Evolutionary conservation across 106 monocot genomes (phyloP).

Genomic region (Agapanthus africanus): DNA sequence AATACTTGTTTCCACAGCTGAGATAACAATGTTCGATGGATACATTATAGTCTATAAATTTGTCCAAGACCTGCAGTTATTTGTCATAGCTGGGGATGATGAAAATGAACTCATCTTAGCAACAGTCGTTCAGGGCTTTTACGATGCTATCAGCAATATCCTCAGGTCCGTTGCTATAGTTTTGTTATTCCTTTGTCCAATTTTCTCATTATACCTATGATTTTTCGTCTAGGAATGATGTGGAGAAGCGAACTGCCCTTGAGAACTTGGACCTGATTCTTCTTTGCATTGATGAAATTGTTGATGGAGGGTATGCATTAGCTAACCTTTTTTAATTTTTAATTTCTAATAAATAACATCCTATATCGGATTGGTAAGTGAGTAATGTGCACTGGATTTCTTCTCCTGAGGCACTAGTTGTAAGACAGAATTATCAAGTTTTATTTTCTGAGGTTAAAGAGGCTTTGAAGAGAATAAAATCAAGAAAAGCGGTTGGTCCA

Average conservation of each 20-base stretch:
- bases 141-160: constrained; percentile 69
- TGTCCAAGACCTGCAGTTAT: constrained; percentile 86
- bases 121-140: constrained; percentile 80
- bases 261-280: constrained; percentile 29
- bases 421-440: neutral
- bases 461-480: too few relatives aligned
- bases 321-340: neutral
- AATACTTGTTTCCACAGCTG: constrained; percentile 57
- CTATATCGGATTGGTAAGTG: neutral
- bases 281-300: constrained; percentile 53
- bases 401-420: neutral
- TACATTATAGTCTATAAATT: constrained; percentile 78
- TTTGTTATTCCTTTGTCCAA: neutral
- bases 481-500: too few relatives aligned
- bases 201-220: neutral
- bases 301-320: constrained; percentile 51
- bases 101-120: constrained; percentile 89
- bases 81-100: constrained; percentile 76
- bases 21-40: constrained; percentile 70
- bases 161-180: constrained; percentile 49
- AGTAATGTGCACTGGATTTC: neutral
- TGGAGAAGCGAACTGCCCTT: constrained; percentile 18
- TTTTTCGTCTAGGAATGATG: constrained; percentile 6
- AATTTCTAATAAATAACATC: neutral
- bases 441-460: too few relatives aligned